These are phyloP conservation scores for Solanum pimpinellifolium DNA, from an alignment of 257 asterid species.

Conservation along the genomic window DNA sequence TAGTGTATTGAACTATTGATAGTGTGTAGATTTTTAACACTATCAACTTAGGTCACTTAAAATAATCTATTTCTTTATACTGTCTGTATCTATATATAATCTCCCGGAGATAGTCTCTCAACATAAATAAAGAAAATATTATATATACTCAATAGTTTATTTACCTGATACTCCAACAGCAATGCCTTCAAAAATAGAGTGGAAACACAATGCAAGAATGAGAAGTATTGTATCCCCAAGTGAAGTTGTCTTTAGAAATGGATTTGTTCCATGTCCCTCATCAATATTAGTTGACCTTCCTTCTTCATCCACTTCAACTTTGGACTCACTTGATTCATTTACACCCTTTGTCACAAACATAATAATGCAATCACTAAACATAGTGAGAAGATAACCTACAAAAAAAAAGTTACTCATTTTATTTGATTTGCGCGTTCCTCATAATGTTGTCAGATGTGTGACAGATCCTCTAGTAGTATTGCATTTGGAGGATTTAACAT, in stretches of 20 bases:
- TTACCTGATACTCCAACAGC: conserved; percentile 89
- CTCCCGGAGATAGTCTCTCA: background rate
- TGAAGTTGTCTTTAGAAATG: conserved; percentile 29
- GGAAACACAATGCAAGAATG: conserved; percentile 72
- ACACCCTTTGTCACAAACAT: conserved; percentile 11
- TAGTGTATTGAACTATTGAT: background rate
- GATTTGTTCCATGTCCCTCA: background rate
- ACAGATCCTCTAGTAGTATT: background rate
- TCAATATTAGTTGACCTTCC: background rate
- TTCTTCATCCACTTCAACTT: conserved; percentile 26
- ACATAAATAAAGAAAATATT: background rate
- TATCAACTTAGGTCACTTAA: background rate
- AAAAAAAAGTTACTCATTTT: background rate
- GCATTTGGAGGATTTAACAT: background rate
- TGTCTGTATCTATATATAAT: background rate
- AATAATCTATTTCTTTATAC: background rate
- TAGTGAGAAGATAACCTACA: conserved; percentile 59
- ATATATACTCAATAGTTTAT: background rate
- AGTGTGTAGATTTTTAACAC: background rate
- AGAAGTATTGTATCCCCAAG: conserved; percentile 61
- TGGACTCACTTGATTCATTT: conserved; percentile 4
- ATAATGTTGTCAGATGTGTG: background rate
- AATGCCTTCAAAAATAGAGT: conserved; percentile 83
- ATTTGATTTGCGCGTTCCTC: background rate
- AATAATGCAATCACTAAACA: conserved; percentile 57